Evolutionary conservation across 192 early-diverging fungal species (phyloP).

Genomic region (Coemansia sp.): DNA sequence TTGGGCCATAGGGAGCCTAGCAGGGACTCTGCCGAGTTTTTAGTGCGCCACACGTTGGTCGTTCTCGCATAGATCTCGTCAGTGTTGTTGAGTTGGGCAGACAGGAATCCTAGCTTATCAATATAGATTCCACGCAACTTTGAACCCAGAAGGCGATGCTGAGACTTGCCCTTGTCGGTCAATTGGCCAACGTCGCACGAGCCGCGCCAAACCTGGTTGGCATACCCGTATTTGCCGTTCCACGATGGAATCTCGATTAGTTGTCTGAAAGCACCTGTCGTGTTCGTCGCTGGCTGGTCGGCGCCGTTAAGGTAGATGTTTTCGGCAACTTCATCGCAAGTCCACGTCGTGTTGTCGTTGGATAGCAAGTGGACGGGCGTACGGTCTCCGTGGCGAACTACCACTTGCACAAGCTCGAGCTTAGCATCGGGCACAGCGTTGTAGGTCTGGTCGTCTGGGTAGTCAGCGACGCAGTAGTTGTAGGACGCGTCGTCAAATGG

Average conservation of each 20-base stretch:
- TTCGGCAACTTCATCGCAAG: conserved; percentile 38
- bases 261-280: conserved; percentile 43
- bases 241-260: conserved; percentile 45
- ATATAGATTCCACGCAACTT: conserved; percentile 57
- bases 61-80: conserved; percentile 61
- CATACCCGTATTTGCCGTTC: conserved; percentile 45
- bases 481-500: conserved; percentile 30
- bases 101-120: conserved; percentile 53
- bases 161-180: conserved; percentile 61
- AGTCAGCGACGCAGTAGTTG: conserved; percentile 46
- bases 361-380: conserved; percentile 43
- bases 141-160: conserved; percentile 54
- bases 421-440: conserved; percentile 33
- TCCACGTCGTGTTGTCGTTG: conserved; percentile 46
- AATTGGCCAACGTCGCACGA: conserved; percentile 62
- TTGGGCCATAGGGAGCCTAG: conserved; percentile 55
- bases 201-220: conserved; percentile 45
- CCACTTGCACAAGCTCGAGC: conserved; percentile 60
- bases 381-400: conserved; percentile 65
- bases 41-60: conserved; percentile 65
- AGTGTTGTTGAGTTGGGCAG: conserved; percentile 32
- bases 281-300: conserved; percentile 34
- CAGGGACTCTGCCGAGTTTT: conserved; percentile 58
- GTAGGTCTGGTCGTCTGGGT: conserved; percentile 36
- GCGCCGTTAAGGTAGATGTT: conserved; percentile 38